Conservation (phyloP, 208 protist species). For the Trypanosoma rangeli region DNA sequence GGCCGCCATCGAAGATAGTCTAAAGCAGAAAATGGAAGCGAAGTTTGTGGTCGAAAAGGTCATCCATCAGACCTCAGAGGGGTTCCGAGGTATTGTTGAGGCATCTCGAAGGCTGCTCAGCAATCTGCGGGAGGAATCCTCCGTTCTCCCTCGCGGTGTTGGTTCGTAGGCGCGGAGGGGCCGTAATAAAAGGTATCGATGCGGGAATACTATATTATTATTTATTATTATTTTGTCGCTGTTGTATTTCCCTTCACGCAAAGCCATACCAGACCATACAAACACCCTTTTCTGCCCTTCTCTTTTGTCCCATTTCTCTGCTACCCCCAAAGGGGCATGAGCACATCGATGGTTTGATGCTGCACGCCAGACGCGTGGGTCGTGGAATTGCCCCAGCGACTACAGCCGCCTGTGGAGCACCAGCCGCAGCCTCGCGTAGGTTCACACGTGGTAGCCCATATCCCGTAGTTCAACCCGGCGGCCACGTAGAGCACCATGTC, state of each 20-base stretch:
- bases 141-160: not conserved
- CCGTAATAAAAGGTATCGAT: not conserved
- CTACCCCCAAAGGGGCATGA: no score
- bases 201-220: no score
- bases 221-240: no score
- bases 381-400: no score
- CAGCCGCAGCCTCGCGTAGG: no score
- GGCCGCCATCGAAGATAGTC: constrained; percentile 44
- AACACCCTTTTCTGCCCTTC: no score
- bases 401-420: no score
- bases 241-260: no score
- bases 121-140: constrained; percentile 70
- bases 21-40: constrained; percentile 54
- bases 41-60: constrained; percentile 71
- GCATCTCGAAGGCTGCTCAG: constrained; percentile 76
- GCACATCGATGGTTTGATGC: no score
- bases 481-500: constrained; percentile 78
- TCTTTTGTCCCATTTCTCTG: no score
- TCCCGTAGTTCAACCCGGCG: constrained; percentile 25
- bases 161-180: not conserved
- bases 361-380: no score
- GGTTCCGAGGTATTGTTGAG: constrained; percentile 89
- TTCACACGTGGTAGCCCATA: not conserved
- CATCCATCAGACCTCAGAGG: constrained; percentile 76
- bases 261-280: no score